A percentile compares a stretch with the other conserved stretches of the same genome.
Conservation (phyloP, 2,329 filamentous ascomycete species). For the Eutypella sp. region DNA sequence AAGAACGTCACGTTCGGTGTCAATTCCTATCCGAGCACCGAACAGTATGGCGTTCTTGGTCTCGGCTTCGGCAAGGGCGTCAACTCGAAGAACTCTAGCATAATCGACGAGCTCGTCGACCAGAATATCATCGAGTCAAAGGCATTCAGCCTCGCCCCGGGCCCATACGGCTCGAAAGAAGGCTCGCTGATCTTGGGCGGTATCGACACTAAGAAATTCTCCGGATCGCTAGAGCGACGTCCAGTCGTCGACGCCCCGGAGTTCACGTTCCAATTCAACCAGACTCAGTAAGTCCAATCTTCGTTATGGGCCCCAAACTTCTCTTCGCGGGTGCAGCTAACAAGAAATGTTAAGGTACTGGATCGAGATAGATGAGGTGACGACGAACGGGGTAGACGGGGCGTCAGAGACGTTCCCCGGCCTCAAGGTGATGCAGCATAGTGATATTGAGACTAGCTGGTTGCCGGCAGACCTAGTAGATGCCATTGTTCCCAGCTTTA, state of each 20-base stretch:
- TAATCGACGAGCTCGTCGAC: conserved; percentile 23
- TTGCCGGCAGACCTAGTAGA: neutral
- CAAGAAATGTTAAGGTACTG: neutral
- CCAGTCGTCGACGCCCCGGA: conserved; percentile 1
- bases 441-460: neutral
- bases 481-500: conserved; percentile 8
- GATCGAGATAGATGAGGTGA: conserved; percentile 1
- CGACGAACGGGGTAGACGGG: neutral
- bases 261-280: neutral
- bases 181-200: conserved; percentile 39
- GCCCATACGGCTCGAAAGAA: conserved; percentile 16
- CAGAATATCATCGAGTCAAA: conserved; percentile 22
- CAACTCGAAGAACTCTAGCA: conserved; percentile 24
- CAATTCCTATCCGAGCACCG: conserved; percentile 17
- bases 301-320: neutral
- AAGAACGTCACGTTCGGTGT: conserved; percentile 26
- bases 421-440: conserved; percentile 2
- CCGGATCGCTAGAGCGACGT: conserved; percentile 25
- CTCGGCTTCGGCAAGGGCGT: conserved; percentile 24
- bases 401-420: neutral
- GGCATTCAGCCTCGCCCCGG: conserved; percentile 30
- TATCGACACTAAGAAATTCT: conserved; percentile 41
- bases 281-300: neutral
- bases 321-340: neutral
- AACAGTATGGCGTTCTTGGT: conserved; percentile 28